Evolutionary conservation across 1,284 basidiomycete species (phyloP).

Genomic region (Sphagnurus paluster): DNA sequence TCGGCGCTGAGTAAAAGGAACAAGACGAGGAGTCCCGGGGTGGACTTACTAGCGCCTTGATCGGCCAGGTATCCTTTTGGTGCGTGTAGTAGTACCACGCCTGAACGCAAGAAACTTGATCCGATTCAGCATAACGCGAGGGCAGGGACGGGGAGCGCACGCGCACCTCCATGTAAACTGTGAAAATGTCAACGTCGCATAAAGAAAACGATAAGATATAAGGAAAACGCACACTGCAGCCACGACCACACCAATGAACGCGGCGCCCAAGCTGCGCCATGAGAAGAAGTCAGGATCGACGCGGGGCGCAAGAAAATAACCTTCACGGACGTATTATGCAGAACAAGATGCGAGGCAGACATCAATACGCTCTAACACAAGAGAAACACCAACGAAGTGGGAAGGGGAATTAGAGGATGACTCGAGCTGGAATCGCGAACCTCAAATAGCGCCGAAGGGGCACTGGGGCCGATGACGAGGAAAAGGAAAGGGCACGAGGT

Average conservation of each 20-base stretch:
- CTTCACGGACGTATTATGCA: slow-evolving; percentile 39
- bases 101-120: slow-evolving; percentile 53
- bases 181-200: not conserved
- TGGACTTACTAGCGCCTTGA: slow-evolving; percentile 41
- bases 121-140: slow-evolving; percentile 1
- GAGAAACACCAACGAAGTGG: slow-evolving; percentile 7
- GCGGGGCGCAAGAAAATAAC: not conserved
- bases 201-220: not conserved
- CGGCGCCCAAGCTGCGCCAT: slow-evolving; percentile 47
- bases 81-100: slow-evolving; percentile 57
- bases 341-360: slow-evolving; percentile 14
- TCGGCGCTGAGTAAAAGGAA: not conserved
- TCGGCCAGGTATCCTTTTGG: slow-evolving; percentile 46
- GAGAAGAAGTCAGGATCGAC: not conserved
- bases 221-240: slow-evolving; percentile 40
- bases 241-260: slow-evolving; percentile 47
- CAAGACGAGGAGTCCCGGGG: not conserved
- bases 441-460: slow-evolving; percentile 7
- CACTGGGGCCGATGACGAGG: slow-evolving; percentile 7
- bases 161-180: slow-evolving; percentile 53
- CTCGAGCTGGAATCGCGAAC: slow-evolving; percentile 1
- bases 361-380: slow-evolving; percentile 7
- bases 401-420: slow-evolving; percentile 1
- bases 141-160: not conserved
- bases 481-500: slow-evolving; percentile 9